A percentile compares a stretch with the other conserved stretches of the same genome.
These are phyloP conservation scores for Strigomonas culicis DNA, from an alignment of 208 protist species.

Conservation along the genomic window DNA sequence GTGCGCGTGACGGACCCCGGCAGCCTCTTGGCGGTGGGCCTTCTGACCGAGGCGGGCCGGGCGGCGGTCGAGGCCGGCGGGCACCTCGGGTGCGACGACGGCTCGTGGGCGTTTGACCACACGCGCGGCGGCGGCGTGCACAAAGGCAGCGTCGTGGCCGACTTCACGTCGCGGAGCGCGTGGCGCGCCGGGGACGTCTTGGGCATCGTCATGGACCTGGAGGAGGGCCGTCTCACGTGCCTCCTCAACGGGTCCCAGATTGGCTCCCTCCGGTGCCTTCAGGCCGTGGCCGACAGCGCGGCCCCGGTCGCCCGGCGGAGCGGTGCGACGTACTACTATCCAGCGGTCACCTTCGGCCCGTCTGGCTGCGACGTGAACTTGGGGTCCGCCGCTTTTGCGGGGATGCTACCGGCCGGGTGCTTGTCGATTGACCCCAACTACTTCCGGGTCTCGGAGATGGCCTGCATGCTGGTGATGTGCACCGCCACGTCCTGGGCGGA, in stretches of 20 bases:
- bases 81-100: slow-evolving; percentile 57
- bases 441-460: slow-evolving; percentile 39
- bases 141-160: slow-evolving; percentile 45
- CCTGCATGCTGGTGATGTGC: slow-evolving; percentile 58
- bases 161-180: slow-evolving; percentile 53
- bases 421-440: slow-evolving; percentile 73
- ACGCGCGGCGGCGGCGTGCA: slow-evolving; percentile 57
- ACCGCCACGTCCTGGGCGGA: slow-evolving; percentile 31
- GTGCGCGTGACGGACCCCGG: slow-evolving; percentile 39
- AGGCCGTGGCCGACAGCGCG: background rate
- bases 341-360: background rate
- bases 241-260: slow-evolving; percentile 72
- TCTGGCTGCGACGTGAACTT: slow-evolving; percentile 84
- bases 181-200: slow-evolving; percentile 85
- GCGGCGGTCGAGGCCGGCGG: slow-evolving; percentile 19
- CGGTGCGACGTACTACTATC: background rate
- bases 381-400: slow-evolving; percentile 63
- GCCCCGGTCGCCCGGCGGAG: background rate
- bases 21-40: slow-evolving; percentile 45
- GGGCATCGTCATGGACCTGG: slow-evolving; percentile 78
- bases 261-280: slow-evolving; percentile 47
- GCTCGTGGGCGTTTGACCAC: slow-evolving; percentile 85
- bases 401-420: slow-evolving; percentile 44
- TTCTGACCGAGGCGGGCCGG: slow-evolving; percentile 40
- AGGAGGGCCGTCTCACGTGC: slow-evolving; percentile 48